Evolutionary conservation across 2,329 filamentous ascomycete genomes (phyloP).

Genomic region (Sclerotinia trifoliorum): DNA sequence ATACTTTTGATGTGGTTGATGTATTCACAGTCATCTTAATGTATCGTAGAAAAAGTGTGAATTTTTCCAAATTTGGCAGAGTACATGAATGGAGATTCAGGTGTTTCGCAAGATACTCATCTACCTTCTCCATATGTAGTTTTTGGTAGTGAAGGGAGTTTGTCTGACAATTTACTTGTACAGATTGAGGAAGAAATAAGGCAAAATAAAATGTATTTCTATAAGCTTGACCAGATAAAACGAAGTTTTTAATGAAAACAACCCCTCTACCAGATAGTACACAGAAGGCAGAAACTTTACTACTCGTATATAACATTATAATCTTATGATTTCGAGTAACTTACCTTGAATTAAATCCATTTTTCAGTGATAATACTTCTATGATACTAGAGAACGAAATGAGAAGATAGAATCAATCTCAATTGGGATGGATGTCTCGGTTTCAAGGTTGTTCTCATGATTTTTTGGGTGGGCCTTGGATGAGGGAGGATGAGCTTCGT

Average conservation of each 20-base stretch:
- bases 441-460: too few species aligned
- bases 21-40: too few species aligned
- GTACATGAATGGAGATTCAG: neutral
- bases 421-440: neutral
- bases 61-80: neutral
- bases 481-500: neutral
- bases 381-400: neutral
- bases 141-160: neutral
- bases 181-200: neutral
- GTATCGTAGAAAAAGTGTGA: accelerated
- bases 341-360: too few species aligned
- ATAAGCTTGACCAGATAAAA: neutral
- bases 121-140: neutral
- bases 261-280: neutral
- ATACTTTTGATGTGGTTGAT: neutral
- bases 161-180: neutral
- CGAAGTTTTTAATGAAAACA: neutral
- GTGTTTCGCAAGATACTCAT: neutral
- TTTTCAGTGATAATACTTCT: neutral
- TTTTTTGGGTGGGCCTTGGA: neutral
- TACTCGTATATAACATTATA: neutral
- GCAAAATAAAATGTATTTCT: neutral
- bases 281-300: neutral
- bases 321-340: too few species aligned
- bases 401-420: neutral